phyloP scores from a whole-genome alignment of 2,329 filamentous ascomycete species.

The Pseudogymnoascus sp. region DNA sequence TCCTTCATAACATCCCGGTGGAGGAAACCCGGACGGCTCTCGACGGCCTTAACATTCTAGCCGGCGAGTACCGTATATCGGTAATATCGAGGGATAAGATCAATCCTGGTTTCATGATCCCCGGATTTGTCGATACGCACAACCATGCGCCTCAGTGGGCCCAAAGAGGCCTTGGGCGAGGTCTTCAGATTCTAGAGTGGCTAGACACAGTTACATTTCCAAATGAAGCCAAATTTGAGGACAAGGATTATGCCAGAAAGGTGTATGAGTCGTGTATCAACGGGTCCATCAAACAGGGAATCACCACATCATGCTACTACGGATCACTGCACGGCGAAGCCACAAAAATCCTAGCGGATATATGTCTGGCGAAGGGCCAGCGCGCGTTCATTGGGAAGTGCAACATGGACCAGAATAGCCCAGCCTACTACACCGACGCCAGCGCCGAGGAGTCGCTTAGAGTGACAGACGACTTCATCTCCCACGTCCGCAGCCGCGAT shows the following conservation, averaged over 20 bases:
- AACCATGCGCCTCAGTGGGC: constrained; percentile 58
- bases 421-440: constrained; percentile 46
- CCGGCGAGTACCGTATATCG: neutral
- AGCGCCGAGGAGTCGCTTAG: constrained; percentile 42
- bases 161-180: constrained; percentile 33
- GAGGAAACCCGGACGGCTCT: neutral
- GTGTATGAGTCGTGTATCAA: constrained; percentile 73
- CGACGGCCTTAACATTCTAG: neutral
- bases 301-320: constrained; percentile 85
- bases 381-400: constrained; percentile 75
- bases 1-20: neutral
- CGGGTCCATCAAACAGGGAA: constrained; percentile 77
- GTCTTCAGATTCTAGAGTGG: constrained; percentile 47
- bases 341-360: constrained; percentile 77
- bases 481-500: constrained; percentile 23
- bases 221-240: constrained; percentile 60
- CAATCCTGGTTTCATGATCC: neutral
- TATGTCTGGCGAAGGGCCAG: constrained; percentile 73
- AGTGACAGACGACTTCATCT: constrained; percentile 28
- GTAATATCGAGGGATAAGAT: neutral
- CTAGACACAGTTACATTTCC: constrained; percentile 57
- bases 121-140: constrained; percentile 51
- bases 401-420: constrained; percentile 65
- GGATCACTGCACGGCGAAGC: constrained; percentile 77
- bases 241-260: constrained; percentile 52